These are phyloP conservation scores for Aspergillus wentii DNA, from an alignment of 495 filamentous ascomycete genomes.

Conservation along the genomic window DNA sequence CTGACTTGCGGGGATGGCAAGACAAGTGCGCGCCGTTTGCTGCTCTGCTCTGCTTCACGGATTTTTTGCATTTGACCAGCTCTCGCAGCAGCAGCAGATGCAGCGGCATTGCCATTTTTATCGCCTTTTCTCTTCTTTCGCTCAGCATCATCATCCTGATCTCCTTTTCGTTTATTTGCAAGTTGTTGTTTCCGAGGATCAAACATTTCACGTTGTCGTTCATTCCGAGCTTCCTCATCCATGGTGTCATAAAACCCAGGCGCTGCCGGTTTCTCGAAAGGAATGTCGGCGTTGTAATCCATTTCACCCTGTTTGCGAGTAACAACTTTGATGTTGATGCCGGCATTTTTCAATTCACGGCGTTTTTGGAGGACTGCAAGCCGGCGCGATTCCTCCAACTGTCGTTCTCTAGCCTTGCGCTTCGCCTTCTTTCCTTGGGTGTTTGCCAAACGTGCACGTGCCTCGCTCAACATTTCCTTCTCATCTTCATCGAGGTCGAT, in stretches of 20 bases:
- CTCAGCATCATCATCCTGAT: conserved; percentile 76
- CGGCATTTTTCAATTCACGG: conserved; percentile 91
- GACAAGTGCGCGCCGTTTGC: conserved; percentile 74
- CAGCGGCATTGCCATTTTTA: conserved; percentile 69
- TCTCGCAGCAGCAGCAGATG: conserved; percentile 82
- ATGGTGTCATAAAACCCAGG: conserved; percentile 90
- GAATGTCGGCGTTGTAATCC: conserved; percentile 99
- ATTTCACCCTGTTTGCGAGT: conserved; percentile 92
- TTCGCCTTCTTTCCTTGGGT: conserved; percentile 99
- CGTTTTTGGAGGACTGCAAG: conserved; percentile 91
- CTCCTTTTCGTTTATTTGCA: conserved; percentile 92
- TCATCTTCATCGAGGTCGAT: conserved; percentile 98
- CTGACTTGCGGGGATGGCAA: conserved; percentile 87
- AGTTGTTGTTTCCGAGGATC: conserved; percentile 93
- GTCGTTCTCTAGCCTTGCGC: conserved; percentile 90
- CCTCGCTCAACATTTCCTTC: conserved; percentile 98
- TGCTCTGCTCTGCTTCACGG: conserved; percentile 92
- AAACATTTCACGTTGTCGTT: conserved; percentile 80
- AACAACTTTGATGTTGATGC: conserved; percentile 96
- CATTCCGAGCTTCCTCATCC: conserved; percentile 76
- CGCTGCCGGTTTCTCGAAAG: conserved; percentile 88
- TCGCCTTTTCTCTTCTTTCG: conserved; percentile 83
- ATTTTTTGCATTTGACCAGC: conserved; percentile 95
- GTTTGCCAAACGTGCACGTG: conserved; percentile 90
- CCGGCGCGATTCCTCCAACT: conserved; percentile 89